Evolutionary conservation across 164 flowering plant genomes (phyloP).

Genomic region (Annona cherimola): DNA sequence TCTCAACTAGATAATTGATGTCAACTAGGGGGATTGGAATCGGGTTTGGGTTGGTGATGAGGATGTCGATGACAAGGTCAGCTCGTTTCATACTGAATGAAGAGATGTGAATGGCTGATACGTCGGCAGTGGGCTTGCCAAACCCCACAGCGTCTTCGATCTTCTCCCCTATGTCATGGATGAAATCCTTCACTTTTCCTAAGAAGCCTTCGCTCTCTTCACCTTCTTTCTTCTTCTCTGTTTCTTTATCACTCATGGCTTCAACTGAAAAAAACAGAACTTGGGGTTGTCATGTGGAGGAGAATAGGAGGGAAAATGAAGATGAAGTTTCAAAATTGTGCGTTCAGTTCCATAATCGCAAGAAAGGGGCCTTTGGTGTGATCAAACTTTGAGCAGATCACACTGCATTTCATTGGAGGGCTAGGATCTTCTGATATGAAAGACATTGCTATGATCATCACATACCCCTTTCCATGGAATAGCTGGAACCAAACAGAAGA

Average conservation of each 20-base stretch:
- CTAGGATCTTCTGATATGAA: background rate
- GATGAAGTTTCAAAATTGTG: background rate
- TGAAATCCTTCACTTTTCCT: slow-evolving; percentile 21
- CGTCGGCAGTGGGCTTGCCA: slow-evolving; percentile 23
- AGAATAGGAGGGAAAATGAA: background rate
- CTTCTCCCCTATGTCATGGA: slow-evolving; percentile 26
- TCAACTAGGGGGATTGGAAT: slow-evolving; percentile 28
- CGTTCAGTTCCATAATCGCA: background rate
- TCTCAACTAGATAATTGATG: slow-evolving; percentile 25
- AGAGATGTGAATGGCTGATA: slow-evolving; percentile 13
- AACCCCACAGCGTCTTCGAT: slow-evolving; percentile 23
- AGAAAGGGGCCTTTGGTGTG: background rate
- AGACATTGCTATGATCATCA: background rate
- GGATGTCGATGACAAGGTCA: slow-evolving; percentile 18
- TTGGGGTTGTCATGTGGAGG: background rate
- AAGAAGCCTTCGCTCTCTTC: slow-evolving; percentile 16
- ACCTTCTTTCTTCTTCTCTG: slow-evolving; percentile 10
- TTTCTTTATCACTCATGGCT: slow-evolving; percentile 13
- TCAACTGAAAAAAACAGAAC: background rate
- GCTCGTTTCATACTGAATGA: slow-evolving; percentile 18
- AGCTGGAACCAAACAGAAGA: background rate
- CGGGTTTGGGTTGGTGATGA: slow-evolving; percentile 23
- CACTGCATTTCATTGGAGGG: background rate
- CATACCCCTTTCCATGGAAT: background rate
- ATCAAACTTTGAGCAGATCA: background rate